These are phyloP conservation scores for Picea abies DNA, from an alignment of 83 land plant genomes.

Conservation along the genomic window DNA sequence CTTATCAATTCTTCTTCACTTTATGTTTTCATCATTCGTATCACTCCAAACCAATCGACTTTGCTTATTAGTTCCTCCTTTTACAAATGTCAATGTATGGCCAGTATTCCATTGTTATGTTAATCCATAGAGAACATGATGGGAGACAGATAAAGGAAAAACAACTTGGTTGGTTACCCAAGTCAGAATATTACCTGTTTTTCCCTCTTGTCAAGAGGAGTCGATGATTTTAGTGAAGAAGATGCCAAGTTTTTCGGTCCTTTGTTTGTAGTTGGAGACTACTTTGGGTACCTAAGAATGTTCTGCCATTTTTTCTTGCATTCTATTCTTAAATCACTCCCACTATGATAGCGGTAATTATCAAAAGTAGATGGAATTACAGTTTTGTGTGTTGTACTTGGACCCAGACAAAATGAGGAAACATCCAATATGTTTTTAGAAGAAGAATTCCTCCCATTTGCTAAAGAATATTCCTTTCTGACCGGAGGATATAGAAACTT, in stretches of 20 bases:
- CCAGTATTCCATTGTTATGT: background rate
- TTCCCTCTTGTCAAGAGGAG: conserved; percentile 70
- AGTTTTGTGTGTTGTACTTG: conserved; percentile 22
- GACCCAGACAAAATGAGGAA: conserved; percentile 15
- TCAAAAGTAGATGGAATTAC: conserved; percentile 64
- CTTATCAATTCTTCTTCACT: conserved; percentile 21
- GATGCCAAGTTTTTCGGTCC: background rate
- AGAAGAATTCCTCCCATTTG: conserved; percentile 11
- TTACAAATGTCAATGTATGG: conserved; percentile 54
- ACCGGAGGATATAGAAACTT: conserved; percentile 45
- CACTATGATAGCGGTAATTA: conserved; percentile 45
- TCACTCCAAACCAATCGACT: conserved; percentile 57
- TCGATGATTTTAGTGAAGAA: conserved; percentile 33
- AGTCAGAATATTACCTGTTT: conserved; percentile 37
- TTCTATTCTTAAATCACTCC: conserved; percentile 19
- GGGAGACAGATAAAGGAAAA: background rate
- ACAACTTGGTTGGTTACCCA: conserved; percentile 2
- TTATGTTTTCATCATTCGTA: conserved; percentile 11
- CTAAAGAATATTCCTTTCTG: conserved; percentile 36
- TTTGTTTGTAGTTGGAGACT: conserved; percentile 15
- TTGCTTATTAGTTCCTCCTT: conserved; percentile 54
- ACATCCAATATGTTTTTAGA: conserved; percentile 20
- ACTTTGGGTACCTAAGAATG: conserved; percentile 11
- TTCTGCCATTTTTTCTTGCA: conserved; percentile 33
- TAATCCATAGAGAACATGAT: background rate